Conservation (phyloP, 495 filamentous ascomycete genomes). For the Xylaria castorea region DNA sequence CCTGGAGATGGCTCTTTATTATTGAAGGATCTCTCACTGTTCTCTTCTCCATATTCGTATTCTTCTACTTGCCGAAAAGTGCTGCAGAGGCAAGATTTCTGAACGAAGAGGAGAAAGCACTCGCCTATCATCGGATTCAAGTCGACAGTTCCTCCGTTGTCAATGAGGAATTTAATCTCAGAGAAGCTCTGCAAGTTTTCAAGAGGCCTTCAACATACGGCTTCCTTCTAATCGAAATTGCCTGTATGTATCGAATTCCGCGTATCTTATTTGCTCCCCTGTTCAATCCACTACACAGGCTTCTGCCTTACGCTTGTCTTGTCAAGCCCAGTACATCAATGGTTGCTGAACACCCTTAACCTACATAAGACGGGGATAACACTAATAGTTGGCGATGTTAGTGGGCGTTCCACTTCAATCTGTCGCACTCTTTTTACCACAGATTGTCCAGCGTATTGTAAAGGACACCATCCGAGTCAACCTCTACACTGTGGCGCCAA, state of each 20-base stretch:
- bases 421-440: conserved; percentile 74
- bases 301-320: neutral
- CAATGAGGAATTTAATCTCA: conserved; percentile 71
- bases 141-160: conserved; percentile 75
- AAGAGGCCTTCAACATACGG: conserved; percentile 66
- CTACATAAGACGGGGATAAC: neutral
- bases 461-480: conserved; percentile 74
- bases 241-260: conserved; percentile 25
- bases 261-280: neutral
- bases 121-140: conserved; percentile 77
- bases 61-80: conserved; percentile 71
- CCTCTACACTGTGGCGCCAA: conserved; percentile 78
- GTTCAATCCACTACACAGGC: too few relatives aligned
- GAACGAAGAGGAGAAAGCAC: conserved; percentile 65
- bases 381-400: conserved; percentile 44
- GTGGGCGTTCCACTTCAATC: conserved; percentile 78
- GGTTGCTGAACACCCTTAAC: neutral
- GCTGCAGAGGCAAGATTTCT: conserved; percentile 70
- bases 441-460: conserved; percentile 70
- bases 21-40: conserved; percentile 73
- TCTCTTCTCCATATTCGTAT: conserved; percentile 70
- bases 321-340: neutral
- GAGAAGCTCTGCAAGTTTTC: conserved; percentile 69
- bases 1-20: conserved; percentile 80
- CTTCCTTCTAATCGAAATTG: conserved; percentile 71